A percentile compares a stretch with the other conserved stretches of the same genome.
These are phyloP conservation scores for Pholiota microspora DNA, from an alignment of 768 basidiomycete species.

Conservation along the genomic window DNA sequence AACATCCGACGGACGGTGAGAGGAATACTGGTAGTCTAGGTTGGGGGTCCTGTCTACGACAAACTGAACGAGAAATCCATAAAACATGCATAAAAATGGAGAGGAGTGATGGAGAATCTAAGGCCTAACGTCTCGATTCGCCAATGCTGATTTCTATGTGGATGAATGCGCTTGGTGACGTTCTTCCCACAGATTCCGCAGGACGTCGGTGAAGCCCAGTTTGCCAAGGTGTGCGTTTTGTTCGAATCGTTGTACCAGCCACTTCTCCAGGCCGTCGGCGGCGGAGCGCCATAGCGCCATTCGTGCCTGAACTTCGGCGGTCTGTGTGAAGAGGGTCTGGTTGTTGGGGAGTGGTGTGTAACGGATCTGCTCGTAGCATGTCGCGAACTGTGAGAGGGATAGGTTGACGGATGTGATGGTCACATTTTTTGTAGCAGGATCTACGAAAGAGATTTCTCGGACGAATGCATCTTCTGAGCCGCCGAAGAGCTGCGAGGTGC, in stretches of 20 bases:
- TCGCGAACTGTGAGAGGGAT: conserved; percentile 91
- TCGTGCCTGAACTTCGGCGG: conserved; percentile 88
- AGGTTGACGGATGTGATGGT: conserved; percentile 92
- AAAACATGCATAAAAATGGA: conserved; percentile 5
- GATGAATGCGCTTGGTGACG: conserved; percentile 42
- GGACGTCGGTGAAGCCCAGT: conserved; percentile 85
- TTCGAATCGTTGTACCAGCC: conserved; percentile 86
- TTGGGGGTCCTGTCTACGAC: conserved; percentile 8
- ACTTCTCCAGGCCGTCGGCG: conserved; percentile 80
- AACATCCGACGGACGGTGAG: conserved; percentile 8
- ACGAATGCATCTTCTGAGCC: conserved; percentile 95
- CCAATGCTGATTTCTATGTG: background rate
- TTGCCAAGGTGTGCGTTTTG: conserved; percentile 91
- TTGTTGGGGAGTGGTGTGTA: conserved; percentile 69
- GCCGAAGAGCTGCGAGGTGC: conserved; percentile 69
- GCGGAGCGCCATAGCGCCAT: conserved; percentile 79
- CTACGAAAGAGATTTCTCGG: conserved; percentile 90
- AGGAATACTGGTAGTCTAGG: conserved; percentile 16
- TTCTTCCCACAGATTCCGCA: conserved; percentile 76
- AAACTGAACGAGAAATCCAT: background rate
- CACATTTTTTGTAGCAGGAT: conserved; percentile 76
- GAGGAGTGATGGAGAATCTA: conserved; percentile 2
- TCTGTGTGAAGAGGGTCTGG: conserved; percentile 78
- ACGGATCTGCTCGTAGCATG: conserved; percentile 86
- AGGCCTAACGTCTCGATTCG: background rate